Conservation (phyloP, 371 early-diverging fungal species). For the Mortierella sp. region DNA sequence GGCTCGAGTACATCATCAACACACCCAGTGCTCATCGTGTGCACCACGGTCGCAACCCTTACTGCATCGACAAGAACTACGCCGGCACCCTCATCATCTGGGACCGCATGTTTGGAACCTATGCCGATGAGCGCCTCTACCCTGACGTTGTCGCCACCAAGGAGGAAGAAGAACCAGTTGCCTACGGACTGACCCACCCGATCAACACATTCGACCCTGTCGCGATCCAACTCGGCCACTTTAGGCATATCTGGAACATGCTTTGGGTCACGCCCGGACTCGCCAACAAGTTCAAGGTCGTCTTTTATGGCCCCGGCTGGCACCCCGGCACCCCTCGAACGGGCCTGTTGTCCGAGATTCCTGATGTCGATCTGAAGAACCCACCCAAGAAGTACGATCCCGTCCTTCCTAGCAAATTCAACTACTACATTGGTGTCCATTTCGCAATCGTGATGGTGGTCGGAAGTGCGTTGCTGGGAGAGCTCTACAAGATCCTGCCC, state of each 20-base stretch:
- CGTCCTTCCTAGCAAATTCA: constrained; percentile 52
- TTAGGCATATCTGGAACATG: constrained; percentile 59
- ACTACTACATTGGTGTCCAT: constrained; percentile 56
- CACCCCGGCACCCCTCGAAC: constrained; percentile 62
- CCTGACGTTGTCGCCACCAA: constrained; percentile 46
- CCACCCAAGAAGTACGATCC: constrained; percentile 66
- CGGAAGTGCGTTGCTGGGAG: constrained; percentile 42
- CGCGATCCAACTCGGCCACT: constrained; percentile 64
- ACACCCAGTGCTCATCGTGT: constrained; percentile 71
- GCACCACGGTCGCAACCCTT: constrained; percentile 71
- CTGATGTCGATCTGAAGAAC: constrained; percentile 57
- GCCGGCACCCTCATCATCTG: constrained; percentile 71
- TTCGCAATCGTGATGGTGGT: constrained; percentile 55
- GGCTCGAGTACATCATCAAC: constrained; percentile 69
- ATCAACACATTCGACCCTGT: constrained; percentile 71
- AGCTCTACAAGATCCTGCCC: constrained; percentile 53
- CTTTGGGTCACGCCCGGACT: constrained; percentile 57
- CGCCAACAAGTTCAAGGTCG: constrained; percentile 61
- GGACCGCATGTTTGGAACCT: constrained; percentile 72
- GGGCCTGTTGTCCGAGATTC: constrained; percentile 63
- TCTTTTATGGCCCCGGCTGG: constrained; percentile 75
- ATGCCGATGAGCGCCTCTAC: constrained; percentile 59
- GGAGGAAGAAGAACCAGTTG: constrained; percentile 61
- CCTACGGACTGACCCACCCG: constrained; percentile 68
- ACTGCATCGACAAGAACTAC: constrained; percentile 74